A percentile compares a stretch with the other conserved stretches of the same genome.
These are phyloP conservation scores for Pythium rhizo-oryzae DNA, from an alignment of 352 stramenopile genomes.

Conservation along the genomic window DNA sequence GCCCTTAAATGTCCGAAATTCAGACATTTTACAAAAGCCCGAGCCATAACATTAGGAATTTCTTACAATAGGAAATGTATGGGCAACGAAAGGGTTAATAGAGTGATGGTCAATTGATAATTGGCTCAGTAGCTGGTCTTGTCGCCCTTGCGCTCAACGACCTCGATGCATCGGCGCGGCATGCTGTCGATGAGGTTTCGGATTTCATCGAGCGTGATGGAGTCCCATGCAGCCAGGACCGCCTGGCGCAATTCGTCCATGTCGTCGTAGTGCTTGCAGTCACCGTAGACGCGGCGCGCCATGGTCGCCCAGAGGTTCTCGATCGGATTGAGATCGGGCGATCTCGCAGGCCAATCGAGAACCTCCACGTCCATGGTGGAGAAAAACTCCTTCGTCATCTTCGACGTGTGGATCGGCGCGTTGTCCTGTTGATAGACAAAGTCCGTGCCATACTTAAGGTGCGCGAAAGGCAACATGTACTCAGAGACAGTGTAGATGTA, in stretches of 20 bases:
- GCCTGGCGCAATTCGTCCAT: not conserved
- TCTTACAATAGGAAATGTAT: no score
- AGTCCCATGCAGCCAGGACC: not conserved
- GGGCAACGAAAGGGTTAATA: no score
- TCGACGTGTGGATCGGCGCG: conserved; percentile 9
- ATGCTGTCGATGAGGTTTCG: conserved; percentile 9
- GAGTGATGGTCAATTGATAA: not conserved
- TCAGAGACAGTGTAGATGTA: conserved; percentile 22
- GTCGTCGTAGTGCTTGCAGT: conserved; percentile 13
- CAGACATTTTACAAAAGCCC: no score
- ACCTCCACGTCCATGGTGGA: not conserved
- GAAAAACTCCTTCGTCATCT: conserved; percentile 10
- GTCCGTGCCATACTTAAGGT: conserved; percentile 5
- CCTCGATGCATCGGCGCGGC: conserved; percentile 4
- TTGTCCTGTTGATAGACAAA: conserved; percentile 24
- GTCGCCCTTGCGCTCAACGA: conserved; percentile 9
- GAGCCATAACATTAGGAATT: no score
- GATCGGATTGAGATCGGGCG: conserved; percentile 17
- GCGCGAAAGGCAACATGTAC: conserved; percentile 16
- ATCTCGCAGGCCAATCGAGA: conserved; percentile 13
- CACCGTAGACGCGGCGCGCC: not conserved
- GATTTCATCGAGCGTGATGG: conserved; percentile 2
- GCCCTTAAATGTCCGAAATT: no score
- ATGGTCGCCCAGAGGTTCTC: conserved; percentile 16
- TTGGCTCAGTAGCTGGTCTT: not conserved